Base-by-base conservation (phyloP, 2,329 filamentous ascomycete species). In the Lasiodiplodia hormozganensis region DNA sequence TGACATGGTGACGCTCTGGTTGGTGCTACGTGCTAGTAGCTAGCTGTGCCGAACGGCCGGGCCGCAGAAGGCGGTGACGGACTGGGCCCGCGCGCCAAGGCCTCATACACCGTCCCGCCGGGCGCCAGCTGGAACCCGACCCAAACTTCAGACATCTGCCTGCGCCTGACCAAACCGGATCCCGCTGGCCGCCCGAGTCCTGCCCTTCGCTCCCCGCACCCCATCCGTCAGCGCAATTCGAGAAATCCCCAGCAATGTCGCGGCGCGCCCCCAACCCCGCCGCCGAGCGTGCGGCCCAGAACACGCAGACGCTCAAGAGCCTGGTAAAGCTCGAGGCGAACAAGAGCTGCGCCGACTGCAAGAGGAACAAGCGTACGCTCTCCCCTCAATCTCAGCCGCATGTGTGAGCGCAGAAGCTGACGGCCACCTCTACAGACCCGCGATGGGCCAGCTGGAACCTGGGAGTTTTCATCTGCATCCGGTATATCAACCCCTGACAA, bases 391-490 rank as follows among this genome's bases (percentile, higher is more conserved):
- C 18, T 12, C 11, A 31, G 28, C 28, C 43, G 8, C 43, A 12
- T 4, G 12, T 11, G 23, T n/a, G 25, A 21, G 31, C 23, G 49
- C 38, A 47, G 14, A 31, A 52, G 38, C 69, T 70, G 51, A 74
- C 75, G 76, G 62, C 5, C 62, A 21, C 10, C 54, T 62, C 34
- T n/a, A 51, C 78, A 97, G 93, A 97, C 84, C 96, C 96, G 70
- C 89, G 96, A 91, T 99, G 96, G 96, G 96, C 96, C 38, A 97
- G 94, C 78, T 99, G 96, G 96, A 99, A 99, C 80, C 83, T 99
- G 67, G 96, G 96, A 75, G 90, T 99, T 77, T 99, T 99, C 79
- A 86, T 99, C 77, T 99, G 96, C 85, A 99, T 99, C 79, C 91
- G 94, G 82, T 83, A 62, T 23, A 25, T 65, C 38, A 56, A 14